Base-by-base conservation (phyloP, 202 grass and related monocot species). In the Cymbopogon flexuosus region DNA sequence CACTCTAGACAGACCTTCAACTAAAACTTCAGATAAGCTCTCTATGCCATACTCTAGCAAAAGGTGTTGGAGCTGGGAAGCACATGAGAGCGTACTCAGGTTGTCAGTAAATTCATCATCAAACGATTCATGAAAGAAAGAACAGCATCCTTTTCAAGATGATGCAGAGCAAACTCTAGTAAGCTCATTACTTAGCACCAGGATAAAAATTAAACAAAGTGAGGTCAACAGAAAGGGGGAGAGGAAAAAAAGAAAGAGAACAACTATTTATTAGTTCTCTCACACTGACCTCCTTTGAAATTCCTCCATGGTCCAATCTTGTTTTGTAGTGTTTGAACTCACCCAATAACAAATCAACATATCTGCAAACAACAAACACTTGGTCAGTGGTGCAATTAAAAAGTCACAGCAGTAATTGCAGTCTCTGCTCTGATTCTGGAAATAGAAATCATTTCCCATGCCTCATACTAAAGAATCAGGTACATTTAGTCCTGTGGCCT, bases 321-420 rank as follows among this genome's bases (percentile, higher is more conserved):
- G 96, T 99, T 84, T 91, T 99, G 81, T 90, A 99, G 76, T 99
- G 93, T 67, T 99, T 99, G 83, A 99, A 96, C 89, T 99, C 96
- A 62, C 96, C 92, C 87, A 99, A 87, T 79, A 99, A 87, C 73
- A 99, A 90, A 85, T 99, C 96, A 76, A 99, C 83, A 56, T 99
- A 99, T 72, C 96, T 99, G 76, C 73, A 71, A 74, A 80, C 54
- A 58, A 75, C 11, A 73, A 60, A 81, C 16, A 76, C 52, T 40
- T 62, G 59, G 33, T 81, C 65, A 72, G 18, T 37, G 14, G 51
- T 47, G 41, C 36, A 83, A 59, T 35, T 47, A 37, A 75, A 85
- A 67, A 58, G 3, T 18, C 16, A 67, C 18, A 67, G 15, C 39
- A 72, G 5, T 29, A 66, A 3, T 43, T 16, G 5, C 19, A 47